Conservation (phyloP, 2,329 filamentous ascomycete genomes). For the Sphaerulina vaccinii region DNA sequence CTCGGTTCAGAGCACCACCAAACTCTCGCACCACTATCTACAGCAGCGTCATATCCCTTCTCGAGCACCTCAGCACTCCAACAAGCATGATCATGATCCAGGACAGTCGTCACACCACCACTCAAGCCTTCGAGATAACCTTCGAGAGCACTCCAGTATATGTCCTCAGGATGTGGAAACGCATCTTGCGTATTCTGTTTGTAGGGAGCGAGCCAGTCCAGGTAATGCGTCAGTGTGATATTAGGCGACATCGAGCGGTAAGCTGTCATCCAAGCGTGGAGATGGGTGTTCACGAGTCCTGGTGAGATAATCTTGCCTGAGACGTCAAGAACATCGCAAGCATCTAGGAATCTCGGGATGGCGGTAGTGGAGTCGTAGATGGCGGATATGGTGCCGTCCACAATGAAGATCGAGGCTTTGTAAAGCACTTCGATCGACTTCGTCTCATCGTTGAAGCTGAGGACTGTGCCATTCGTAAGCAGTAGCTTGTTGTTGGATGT, state of each 20-base stretch:
- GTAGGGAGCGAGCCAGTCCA: conserved; percentile 43
- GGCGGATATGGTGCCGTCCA: conserved; percentile 40
- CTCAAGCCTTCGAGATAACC: conserved; percentile 45
- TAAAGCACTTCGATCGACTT: conserved; percentile 41
- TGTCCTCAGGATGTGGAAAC: conserved; percentile 45
- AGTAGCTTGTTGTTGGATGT: background rate
- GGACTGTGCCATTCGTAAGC: conserved; percentile 40
- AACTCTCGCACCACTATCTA: conserved; percentile 40
- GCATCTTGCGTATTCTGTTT: conserved; percentile 25
- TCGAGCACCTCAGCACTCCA: conserved; percentile 16
- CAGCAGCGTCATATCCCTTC: conserved; percentile 39
- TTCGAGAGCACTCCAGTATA: conserved; percentile 49
- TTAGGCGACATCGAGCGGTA: conserved; percentile 56
- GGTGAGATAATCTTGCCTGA: conserved; percentile 54
- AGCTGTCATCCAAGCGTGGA: conserved; percentile 56
- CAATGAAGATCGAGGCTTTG: conserved; percentile 45
- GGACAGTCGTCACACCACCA: conserved; percentile 45
- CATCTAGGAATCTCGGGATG: conserved; percentile 26
- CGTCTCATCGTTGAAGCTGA: conserved; percentile 41
- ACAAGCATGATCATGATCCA: conserved; percentile 40
- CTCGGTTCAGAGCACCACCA: conserved; percentile 17
- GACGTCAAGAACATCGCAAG: conserved; percentile 47
- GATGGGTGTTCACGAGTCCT: conserved; percentile 58
- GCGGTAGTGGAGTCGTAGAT: conserved; percentile 34
- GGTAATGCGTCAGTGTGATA: conserved; percentile 51